These are phyloP conservation scores for Candida verbasci DNA, from an alignment of 805 yeast genomes.

Conservation along the genomic window DNA sequence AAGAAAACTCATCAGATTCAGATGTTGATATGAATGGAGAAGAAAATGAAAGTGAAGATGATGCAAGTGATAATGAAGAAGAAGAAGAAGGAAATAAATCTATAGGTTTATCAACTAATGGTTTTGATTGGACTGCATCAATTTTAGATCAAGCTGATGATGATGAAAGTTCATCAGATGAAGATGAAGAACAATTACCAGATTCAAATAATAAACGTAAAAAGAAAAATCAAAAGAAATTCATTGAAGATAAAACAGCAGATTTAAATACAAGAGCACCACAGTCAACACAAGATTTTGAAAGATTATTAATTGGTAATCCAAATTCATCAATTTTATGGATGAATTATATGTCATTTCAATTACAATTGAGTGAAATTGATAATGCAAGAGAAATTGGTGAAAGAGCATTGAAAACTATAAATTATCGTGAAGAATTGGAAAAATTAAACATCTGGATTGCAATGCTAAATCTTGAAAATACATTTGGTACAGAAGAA, in stretches of 20 bases:
- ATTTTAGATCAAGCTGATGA: constrained; percentile 74
- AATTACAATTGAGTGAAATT: constrained; percentile 86
- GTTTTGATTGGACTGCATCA: constrained; percentile 95
- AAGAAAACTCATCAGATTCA: constrained; percentile 21
- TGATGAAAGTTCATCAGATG: constrained; percentile 50
- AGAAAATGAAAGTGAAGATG: constrained; percentile 24
- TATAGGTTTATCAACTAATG: constrained; percentile 71
- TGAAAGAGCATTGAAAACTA: constrained; percentile 86
- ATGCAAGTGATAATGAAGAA: constrained; percentile 20
- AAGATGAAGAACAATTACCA: constrained; percentile 56
- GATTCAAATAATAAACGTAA: constrained; percentile 39
- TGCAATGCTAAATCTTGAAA: constrained; percentile 90
- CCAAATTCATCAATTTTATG: constrained; percentile 92
- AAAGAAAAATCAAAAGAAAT: constrained; percentile 44
- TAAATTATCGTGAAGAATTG: constrained; percentile 84
- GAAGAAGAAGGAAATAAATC: constrained; percentile 17
- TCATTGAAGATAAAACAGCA: constrained; percentile 76
- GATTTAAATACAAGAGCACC: constrained; percentile 83
- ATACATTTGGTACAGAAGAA: constrained; percentile 85
- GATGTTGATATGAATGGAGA: constrained; percentile 11
- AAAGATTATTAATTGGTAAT: constrained; percentile 83
- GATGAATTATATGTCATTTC: constrained; percentile 99
- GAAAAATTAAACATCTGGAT: constrained; percentile 95
- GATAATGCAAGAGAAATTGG: constrained; percentile 94
- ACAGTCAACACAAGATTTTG: constrained; percentile 87